Conservation (phyloP, 1,284 basidiomycete species). For the Ustilago curta region DNA sequence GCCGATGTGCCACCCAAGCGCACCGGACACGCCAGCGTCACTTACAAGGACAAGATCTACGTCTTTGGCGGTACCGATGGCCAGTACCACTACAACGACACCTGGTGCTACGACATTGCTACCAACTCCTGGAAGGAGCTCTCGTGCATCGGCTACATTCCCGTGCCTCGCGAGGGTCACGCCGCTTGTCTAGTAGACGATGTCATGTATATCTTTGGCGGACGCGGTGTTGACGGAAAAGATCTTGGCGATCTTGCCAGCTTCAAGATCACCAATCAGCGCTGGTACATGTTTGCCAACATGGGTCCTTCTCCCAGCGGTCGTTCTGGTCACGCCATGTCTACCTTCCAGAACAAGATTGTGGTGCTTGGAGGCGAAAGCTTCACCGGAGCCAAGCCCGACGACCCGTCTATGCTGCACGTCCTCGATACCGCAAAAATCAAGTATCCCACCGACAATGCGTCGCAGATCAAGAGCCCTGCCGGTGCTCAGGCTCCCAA, state of each 20-base stretch:
- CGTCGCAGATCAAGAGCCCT: conserved; percentile 40
- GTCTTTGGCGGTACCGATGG: conserved; percentile 99
- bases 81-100: conserved; percentile 98
- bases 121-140: conserved; percentile 90
- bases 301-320: conserved; percentile 95
- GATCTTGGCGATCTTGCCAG: conserved; percentile 94
- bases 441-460: conserved; percentile 67
- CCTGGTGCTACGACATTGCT: conserved; percentile 91
- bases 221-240: conserved; percentile 95
- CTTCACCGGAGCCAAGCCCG: conserved; percentile 76
- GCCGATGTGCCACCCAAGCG: conserved; percentile 82
- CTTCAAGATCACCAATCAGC: conserved; percentile 84
- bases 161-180: conserved; percentile 94
- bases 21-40: conserved; percentile 92
- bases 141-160: conserved; percentile 96
- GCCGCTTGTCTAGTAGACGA: conserved; percentile 96
- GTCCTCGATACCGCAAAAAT: conserved; percentile 72
- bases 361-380: conserved; percentile 96
- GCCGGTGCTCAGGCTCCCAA: conserved; percentile 32
- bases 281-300: conserved; percentile 99
- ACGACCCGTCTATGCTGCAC: conserved; percentile 86
- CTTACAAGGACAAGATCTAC: conserved; percentile 82
- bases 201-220: conserved; percentile 97
- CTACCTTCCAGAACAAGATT: conserved; percentile 85
- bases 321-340: conserved; percentile 94